These are phyloP conservation scores for Oropetium thomaeum DNA, from an alignment of 176 grass and related monocot species.

Conservation along the genomic window DNA sequence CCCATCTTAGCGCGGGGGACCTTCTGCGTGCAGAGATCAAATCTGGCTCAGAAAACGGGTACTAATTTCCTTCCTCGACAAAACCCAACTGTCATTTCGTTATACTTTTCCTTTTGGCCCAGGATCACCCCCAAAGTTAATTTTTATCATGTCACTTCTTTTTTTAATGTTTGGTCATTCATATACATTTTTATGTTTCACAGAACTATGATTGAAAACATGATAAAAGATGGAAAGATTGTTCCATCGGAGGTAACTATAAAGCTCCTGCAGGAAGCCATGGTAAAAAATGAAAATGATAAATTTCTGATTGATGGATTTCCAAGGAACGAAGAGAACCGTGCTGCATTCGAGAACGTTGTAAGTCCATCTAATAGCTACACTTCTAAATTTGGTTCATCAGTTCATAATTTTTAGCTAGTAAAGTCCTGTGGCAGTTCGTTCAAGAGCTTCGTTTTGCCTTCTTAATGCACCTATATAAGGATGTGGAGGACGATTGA, in stretches of 20 bases:
- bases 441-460: background rate
- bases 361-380: conserved; percentile 38
- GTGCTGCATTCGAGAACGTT: conserved; percentile 75
- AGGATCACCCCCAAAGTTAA: background rate
- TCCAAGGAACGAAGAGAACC: conserved; percentile 92
- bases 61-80: conserved; percentile 15
- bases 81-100: background rate
- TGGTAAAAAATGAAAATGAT: conserved; percentile 72
- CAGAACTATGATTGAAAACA: conserved; percentile 95
- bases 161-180: conserved; percentile 2
- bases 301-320: conserved; percentile 93
- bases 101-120: conserved; percentile 2
- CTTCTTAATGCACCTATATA: background rate
- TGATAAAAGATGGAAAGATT: conserved; percentile 97
- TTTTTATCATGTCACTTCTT: background rate
- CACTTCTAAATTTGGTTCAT: background rate
- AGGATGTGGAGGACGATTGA: conserved; percentile 1
- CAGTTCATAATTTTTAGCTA: background rate
- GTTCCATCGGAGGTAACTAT: conserved; percentile 90
- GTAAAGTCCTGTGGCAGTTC: background rate
- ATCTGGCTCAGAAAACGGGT: conserved; percentile 89
- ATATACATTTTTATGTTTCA: conserved; percentile 24
- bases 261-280: conserved; percentile 75
- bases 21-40: conserved; percentile 83
- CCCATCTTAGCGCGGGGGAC: conserved; percentile 89